These are phyloP conservation scores for Petrea volubilis DNA, from an alignment of 257 asterid genomes.

Conservation along the genomic window DNA sequence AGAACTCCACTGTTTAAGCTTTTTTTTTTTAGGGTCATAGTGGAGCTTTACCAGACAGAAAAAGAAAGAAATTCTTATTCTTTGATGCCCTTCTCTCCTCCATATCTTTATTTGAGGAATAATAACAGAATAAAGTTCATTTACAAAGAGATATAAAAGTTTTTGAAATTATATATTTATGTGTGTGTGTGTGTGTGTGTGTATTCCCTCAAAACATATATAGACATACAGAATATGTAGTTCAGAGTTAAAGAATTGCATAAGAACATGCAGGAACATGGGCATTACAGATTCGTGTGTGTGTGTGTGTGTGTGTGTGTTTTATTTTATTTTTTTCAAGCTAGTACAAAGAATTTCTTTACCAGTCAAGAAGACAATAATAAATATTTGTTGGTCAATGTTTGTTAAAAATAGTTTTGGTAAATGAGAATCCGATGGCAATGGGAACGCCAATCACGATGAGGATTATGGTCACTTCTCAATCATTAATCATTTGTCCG, in stretches of 20 bases:
- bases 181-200: background rate
- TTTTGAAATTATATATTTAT: background rate
- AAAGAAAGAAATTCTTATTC: constrained; percentile 38
- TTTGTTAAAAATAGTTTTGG: background rate
- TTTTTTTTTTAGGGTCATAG: constrained; percentile 23
- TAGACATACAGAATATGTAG: background rate
- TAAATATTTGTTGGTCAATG: background rate
- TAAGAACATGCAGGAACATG: constrained; percentile 32
- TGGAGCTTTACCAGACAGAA: constrained; percentile 34
- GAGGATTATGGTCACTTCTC: background rate
- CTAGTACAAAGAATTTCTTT: background rate
- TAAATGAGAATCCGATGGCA: constrained; percentile 20
- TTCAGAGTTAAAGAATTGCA: background rate
- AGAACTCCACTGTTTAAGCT: too few species aligned
- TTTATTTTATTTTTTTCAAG: too few species aligned
- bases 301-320: too few species aligned
- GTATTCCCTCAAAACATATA: background rate
- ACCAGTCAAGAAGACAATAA: background rate
- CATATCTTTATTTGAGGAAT: constrained; percentile 41
- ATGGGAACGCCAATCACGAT: constrained; percentile 8
- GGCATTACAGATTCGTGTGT: background rate
- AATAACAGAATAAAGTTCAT: constrained; percentile 14
- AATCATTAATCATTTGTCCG: background rate
- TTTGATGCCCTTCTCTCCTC: constrained; percentile 42
- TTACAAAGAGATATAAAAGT: background rate